These are phyloP conservation scores for Ustilago trichophora DNA, from an alignment of 1,284 basidiomycete genomes.

Conservation along the genomic window DNA sequence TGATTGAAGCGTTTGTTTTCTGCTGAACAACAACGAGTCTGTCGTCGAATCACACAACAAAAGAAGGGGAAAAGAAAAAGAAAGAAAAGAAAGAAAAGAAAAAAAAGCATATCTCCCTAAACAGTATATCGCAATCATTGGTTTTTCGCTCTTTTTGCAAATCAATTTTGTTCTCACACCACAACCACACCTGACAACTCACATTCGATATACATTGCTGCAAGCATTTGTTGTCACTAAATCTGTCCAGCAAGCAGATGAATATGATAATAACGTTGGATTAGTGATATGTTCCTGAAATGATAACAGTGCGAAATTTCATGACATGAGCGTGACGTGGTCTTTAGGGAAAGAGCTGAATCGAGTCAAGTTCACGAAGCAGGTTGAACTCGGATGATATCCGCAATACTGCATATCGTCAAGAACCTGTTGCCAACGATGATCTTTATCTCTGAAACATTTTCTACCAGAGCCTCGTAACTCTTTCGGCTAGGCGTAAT, in stretches of 20 bases:
- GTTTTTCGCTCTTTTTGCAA: background rate
- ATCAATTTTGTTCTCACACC: background rate
- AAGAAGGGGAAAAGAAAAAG: no score
- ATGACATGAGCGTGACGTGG: no score
- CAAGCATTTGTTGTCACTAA: no score
- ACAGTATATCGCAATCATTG: slow-evolving; percentile 11
- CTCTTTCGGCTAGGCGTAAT: slow-evolving; percentile 43
- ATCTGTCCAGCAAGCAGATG: no score
- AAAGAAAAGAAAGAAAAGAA: no score
- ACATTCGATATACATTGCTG: no score
- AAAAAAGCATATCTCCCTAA: slow-evolving; percentile 13
- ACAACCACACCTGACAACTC: background rate
- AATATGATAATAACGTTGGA: no score
- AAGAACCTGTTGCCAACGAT: slow-evolving; percentile 39
- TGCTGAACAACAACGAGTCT: no score
- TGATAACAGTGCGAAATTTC: no score
- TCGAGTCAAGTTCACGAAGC: slow-evolving; percentile 8
- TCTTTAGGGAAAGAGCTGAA: no score
- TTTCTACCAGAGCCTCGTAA: slow-evolving; percentile 53
- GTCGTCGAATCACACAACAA: no score
- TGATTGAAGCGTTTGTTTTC: background rate
- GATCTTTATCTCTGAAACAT: slow-evolving; percentile 40
- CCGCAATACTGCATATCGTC: slow-evolving; percentile 52
- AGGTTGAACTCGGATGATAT: slow-evolving; percentile 20
- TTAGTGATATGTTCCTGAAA: no score